phyloP scores from a whole-genome alignment of 2,329 filamentous ascomycete species.

The Pseudopyricularia javanii region DNA sequence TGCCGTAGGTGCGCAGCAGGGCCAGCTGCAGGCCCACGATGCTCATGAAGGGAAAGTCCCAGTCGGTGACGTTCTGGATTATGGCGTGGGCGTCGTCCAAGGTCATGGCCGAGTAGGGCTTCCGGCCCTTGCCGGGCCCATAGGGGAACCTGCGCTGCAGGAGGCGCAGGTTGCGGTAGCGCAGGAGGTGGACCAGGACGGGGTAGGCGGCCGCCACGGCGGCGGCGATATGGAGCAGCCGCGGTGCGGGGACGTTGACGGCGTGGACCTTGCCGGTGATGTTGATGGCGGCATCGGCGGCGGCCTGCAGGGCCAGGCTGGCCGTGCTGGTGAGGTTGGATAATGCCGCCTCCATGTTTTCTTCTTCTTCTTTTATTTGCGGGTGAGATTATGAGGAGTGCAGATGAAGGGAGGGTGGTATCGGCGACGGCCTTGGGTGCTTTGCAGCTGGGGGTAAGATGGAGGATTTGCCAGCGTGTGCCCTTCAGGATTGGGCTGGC shows the following conservation, averaged over 20 bases:
- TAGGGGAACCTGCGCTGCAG: neutral
- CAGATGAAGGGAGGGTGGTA: too few relatives aligned
- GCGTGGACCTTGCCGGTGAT: neutral
- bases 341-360: neutral
- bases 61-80: conserved; percentile 17
- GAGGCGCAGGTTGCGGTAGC: neutral
- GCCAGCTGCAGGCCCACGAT: conserved; percentile 23
- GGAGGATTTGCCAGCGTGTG: too few relatives aligned
- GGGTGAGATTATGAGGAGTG: too few relatives aligned
- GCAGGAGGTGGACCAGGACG: neutral
- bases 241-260: neutral
- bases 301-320: neutral
- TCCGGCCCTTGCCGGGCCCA: neutral
- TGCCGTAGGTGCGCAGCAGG: conserved; percentile 28
- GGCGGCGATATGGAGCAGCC: neutral
- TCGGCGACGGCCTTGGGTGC: too few relatives aligned
- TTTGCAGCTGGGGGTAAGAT: too few relatives aligned
- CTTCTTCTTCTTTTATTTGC: too few relatives aligned
- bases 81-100: conserved; percentile 31
- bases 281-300: neutral
- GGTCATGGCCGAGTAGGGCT: conserved; percentile 19
- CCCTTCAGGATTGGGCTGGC: too few relatives aligned
- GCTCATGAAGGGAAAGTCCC: conserved; percentile 26
- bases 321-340: neutral
- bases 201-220: neutral